Evolutionary conservation across 192 early-diverging fungal genomes (phyloP).

Genomic region (Diversispora eburnea): DNA sequence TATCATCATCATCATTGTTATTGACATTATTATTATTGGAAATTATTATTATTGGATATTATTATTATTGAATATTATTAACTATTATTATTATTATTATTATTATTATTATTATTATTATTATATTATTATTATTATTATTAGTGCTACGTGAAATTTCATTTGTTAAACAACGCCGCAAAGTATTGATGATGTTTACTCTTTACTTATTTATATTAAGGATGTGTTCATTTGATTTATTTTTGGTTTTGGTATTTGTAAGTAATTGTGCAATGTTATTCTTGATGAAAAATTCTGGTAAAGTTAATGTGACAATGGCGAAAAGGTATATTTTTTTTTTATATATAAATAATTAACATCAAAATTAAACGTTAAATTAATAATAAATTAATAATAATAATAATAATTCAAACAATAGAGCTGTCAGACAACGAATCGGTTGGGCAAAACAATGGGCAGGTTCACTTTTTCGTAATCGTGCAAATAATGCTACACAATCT

Average conservation of each 20-base stretch:
- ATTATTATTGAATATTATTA: neutral
- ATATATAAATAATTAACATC: neutral
- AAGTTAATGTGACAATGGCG: constrained; percentile 54
- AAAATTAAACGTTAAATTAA: neutral
- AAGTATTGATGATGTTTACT: constrained; percentile 44
- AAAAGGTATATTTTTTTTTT: constrained; percentile 34
- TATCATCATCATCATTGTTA: too few species aligned
- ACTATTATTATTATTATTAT: neutral
- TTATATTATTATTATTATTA: neutral
- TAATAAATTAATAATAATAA: neutral
- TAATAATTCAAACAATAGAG: constrained; percentile 23
- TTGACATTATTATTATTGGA: neutral
- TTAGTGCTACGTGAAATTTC: constrained; percentile 47
- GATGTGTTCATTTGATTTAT: constrained; percentile 50
- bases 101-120: constrained; percentile 22
- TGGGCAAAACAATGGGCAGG: constrained; percentile 56
- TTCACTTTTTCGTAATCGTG: constrained; percentile 35
- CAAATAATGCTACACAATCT: constrained; percentile 1
- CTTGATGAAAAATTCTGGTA: constrained; percentile 52
- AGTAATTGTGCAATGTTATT: constrained; percentile 50
- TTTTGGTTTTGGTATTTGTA: constrained; percentile 43
- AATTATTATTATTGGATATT: neutral
- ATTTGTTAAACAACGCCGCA: constrained; percentile 47
- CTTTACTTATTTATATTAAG: constrained; percentile 42
- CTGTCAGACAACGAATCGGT: constrained; percentile 46